Evolutionary conservation across 1,284 basidiomycete genomes (phyloP).

Genomic region (Blastosporella zonata): DNA sequence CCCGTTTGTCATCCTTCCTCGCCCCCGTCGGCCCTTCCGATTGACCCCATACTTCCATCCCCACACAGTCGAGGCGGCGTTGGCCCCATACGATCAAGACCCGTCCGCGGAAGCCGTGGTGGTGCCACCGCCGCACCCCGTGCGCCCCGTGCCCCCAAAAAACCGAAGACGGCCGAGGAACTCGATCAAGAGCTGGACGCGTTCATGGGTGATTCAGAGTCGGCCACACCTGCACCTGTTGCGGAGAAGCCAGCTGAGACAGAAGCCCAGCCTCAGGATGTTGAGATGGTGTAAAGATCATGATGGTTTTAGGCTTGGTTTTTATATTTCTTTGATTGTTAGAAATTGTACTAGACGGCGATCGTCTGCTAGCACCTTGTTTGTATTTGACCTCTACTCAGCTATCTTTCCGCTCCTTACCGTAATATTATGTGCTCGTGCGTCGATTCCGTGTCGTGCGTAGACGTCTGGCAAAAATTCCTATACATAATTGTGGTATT

Average conservation of each 20-base stretch:
- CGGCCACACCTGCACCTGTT: conserved; percentile 20
- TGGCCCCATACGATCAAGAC: conserved; percentile 39
- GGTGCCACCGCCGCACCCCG: conserved; percentile 22
- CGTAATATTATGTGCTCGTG: not conserved
- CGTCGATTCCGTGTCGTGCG: too few relatives aligned
- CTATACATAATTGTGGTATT: too few relatives aligned
- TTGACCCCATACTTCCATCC: not conserved
- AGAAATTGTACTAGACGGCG: conserved; percentile 2
- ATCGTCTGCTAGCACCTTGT: not conserved
- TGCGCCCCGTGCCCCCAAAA: conserved; percentile 37
- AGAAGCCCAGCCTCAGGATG: conserved; percentile 19
- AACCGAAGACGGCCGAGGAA: conserved; percentile 75
- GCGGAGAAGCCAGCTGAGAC: conserved; percentile 10
- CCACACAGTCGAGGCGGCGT: conserved; percentile 32
- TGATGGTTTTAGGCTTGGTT: not conserved
- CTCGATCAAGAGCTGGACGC: conserved; percentile 90
- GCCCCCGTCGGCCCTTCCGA: not conserved
- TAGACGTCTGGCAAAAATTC: too few relatives aligned
- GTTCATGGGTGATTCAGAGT: conserved; percentile 76
- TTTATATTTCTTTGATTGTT: not conserved
- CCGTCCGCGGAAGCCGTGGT: conserved; percentile 21
- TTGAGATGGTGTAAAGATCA: conserved; percentile 25
- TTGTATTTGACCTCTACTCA: conserved; percentile 7
- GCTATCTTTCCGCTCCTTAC: not conserved
- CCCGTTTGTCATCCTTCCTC: conserved; percentile 28